Evolutionary conservation across 2,329 filamentous ascomycete species (phyloP).

Genomic region (Calonectria hongkongensis): DNA sequence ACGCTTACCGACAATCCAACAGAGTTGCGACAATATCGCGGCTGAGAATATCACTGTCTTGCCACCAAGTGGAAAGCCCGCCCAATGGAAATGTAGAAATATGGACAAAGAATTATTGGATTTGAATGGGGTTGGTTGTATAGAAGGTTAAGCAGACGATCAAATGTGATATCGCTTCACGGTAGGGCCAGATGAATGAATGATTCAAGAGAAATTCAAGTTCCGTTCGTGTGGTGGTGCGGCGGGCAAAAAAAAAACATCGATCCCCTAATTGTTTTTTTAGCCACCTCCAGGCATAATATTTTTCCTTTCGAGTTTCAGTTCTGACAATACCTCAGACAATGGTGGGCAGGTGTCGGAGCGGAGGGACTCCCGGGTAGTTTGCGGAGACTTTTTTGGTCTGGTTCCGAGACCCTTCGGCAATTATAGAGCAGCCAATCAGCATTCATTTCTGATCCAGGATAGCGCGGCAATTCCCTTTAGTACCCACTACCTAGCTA

Average conservation of each 20-base stretch:
- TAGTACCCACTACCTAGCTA: background rate
- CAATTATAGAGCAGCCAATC: background rate
- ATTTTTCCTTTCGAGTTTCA: no score
- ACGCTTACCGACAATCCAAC: background rate
- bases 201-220: no score
- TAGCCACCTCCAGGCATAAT: no score
- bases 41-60: background rate
- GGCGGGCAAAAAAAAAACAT: no score
- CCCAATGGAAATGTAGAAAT: slow-evolving; percentile 22
- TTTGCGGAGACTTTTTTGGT: slow-evolving; percentile 1
- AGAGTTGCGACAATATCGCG: slow-evolving; percentile 16
- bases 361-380: background rate
- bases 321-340: no score
- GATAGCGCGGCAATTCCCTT: background rate
- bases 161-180: no score
- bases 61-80: slow-evolving; percentile 7
- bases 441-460: background rate
- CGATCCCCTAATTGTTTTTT: no score
- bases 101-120: slow-evolving; percentile 7
- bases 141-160: background rate
- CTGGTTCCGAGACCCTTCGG: background rate
- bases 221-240: no score
- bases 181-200: no score
- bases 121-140: slow-evolving; percentile 9
- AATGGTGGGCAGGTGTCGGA: no score